phyloP scores from a whole-genome alignment of 2,329 filamentous ascomycete species.

The Xylaria sp. region DNA sequence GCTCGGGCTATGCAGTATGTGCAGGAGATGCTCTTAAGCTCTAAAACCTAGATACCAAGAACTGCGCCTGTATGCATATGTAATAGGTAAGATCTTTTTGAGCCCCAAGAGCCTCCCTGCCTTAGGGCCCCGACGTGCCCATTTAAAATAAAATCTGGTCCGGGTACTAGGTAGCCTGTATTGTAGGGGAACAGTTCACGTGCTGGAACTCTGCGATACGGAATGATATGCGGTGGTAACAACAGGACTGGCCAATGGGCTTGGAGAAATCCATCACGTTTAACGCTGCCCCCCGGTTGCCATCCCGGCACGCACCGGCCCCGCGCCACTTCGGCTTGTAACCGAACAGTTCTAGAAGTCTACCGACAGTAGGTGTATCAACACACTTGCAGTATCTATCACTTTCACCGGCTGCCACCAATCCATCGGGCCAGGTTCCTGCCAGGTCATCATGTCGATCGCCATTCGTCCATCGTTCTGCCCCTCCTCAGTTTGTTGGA shows the following conservation, averaged over 20 bases:
- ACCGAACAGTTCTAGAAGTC: neutral
- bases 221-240: neutral
- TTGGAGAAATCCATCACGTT: constrained; percentile 13
- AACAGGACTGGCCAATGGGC: constrained; percentile 7
- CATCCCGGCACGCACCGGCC: neutral
- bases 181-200: neutral
- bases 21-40: neutral
- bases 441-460: neutral
- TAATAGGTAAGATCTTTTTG: neutral
- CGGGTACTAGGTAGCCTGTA: too few relatives aligned
- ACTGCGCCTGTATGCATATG: neutral
- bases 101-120: too few relatives aligned
- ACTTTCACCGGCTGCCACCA: too few relatives aligned
- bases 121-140: neutral
- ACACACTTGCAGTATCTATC: too few relatives aligned
- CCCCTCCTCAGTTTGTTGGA: neutral
- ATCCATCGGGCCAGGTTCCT: too few relatives aligned
- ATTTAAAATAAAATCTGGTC: neutral
- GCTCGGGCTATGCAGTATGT: too few relatives aligned
- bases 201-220: neutral
- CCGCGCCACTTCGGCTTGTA: neutral
- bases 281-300: neutral
- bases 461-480: neutral
- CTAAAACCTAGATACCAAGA: neutral
- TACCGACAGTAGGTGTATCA: too few relatives aligned